These are phyloP conservation scores for Oemleria cerasiformis DNA, from an alignment of 306 rosid species.

Conservation along the genomic window DNA sequence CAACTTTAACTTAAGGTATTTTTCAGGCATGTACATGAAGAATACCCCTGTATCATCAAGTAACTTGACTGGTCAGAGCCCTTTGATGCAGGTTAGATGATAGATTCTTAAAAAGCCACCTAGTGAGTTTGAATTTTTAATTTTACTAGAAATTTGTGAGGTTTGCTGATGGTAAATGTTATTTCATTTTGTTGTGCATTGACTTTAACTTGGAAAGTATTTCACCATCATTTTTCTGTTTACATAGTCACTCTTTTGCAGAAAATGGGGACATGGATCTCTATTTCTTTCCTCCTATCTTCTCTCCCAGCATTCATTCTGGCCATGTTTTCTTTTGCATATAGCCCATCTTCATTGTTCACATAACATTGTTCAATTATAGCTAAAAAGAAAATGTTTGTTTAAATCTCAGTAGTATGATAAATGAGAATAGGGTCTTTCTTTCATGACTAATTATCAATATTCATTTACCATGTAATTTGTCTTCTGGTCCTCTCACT, in stretches of 20 bases:
- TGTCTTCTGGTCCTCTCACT: constrained; percentile 15
- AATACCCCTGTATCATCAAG: constrained; percentile 58
- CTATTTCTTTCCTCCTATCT: not conserved
- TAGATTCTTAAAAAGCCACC: constrained; percentile 24
- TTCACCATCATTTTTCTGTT: not conserved
- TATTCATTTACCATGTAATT: not conserved
- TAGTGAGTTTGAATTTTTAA: constrained; percentile 7
- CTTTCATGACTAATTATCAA: not conserved
- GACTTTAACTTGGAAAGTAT: not conserved
- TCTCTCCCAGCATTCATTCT: not conserved
- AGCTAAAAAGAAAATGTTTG: not conserved
- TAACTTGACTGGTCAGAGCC: constrained; percentile 53
- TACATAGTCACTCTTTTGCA: not conserved
- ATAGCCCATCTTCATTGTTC: not conserved
- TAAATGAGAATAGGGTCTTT: constrained; percentile 14
- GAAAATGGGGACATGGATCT: not conserved
- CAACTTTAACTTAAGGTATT: constrained; percentile 18
- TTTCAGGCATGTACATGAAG: constrained; percentile 66
- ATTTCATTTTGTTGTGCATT: not conserved
- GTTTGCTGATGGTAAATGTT: not conserved
- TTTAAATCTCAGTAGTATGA: not conserved
- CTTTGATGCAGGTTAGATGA: constrained; percentile 65
- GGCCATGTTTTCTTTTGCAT: not conserved
- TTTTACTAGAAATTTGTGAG: constrained; percentile 8
- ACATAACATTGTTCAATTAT: not conserved